These are phyloP conservation scores for Aspergillus sp. DNA, from an alignment of 2,329 filamentous ascomycete species.

Conservation along the genomic window DNA sequence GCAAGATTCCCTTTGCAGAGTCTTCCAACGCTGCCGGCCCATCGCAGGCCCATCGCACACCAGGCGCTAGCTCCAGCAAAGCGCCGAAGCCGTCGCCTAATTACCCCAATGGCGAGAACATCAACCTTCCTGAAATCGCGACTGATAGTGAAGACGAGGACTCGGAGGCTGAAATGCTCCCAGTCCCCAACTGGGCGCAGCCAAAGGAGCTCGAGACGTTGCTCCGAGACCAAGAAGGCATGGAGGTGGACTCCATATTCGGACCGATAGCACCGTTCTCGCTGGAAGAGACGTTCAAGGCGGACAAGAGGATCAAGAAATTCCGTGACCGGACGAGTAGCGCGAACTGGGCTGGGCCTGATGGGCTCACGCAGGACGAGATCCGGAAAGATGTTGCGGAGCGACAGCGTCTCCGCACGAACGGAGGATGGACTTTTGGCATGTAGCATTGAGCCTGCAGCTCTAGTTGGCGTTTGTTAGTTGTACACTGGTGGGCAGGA, in stretches of 20 bases:
- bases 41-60: slow-evolving; percentile 62
- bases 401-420: slow-evolving; percentile 73
- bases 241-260: slow-evolving; percentile 78
- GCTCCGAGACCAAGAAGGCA: slow-evolving; percentile 76
- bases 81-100: slow-evolving; percentile 68
- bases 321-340: slow-evolving; percentile 90
- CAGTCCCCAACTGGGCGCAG: slow-evolving; percentile 81
- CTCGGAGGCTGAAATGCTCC: slow-evolving; percentile 60
- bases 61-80: slow-evolving; percentile 53
- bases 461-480: neutral
- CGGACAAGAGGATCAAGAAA: slow-evolving; percentile 82
- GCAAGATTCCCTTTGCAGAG: slow-evolving; percentile 85
- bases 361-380: slow-evolving; percentile 84
- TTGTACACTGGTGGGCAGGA: neutral
- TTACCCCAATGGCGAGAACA: slow-evolving; percentile 84
- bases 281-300: slow-evolving; percentile 95
- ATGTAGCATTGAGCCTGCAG: slow-evolving; percentile 25
- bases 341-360: slow-evolving; percentile 85
- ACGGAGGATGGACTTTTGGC: slow-evolving; percentile 82
- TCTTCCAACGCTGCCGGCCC: slow-evolving; percentile 54
- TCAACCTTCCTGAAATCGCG: slow-evolving; percentile 90
- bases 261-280: slow-evolving; percentile 83
- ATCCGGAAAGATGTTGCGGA: slow-evolving; percentile 76
- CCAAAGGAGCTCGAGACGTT: slow-evolving; percentile 76
- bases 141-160: slow-evolving; percentile 93